Percentiles rank a stretch among this genome's conserved stretches.
phyloP scores from a whole-genome alignment of 108 stramenopile species.

The Mediolabrus comicus region DNA sequence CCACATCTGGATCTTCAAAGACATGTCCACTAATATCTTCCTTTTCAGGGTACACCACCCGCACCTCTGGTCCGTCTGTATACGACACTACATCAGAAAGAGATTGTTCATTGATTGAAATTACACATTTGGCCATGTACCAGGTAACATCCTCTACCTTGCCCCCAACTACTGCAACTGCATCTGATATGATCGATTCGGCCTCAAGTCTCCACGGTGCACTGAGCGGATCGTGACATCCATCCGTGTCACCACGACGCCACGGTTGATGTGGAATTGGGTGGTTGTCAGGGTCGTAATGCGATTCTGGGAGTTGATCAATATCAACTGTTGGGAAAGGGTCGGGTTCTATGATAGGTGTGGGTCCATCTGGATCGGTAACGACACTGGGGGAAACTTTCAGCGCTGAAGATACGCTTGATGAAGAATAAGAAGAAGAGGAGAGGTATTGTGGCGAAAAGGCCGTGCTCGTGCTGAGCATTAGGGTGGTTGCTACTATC shows the following conservation, averaged over 20 bases:
- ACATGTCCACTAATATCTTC: conserved; percentile 47
- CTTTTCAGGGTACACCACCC: conserved; percentile 46
- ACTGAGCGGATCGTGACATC: conserved; percentile 81
- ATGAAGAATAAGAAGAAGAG: background rate
- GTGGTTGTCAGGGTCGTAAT: conserved; percentile 41
- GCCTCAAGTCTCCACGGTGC: conserved; percentile 73
- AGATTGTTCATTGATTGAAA: conserved; percentile 51
- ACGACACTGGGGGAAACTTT: conserved; percentile 14
- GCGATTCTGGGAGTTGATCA: conserved; percentile 42
- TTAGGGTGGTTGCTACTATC: background rate
- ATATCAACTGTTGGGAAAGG: conserved; percentile 32
- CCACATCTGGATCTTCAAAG: conserved; percentile 64
- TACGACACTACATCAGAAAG: conserved; percentile 29
- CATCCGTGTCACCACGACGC: conserved; percentile 75
- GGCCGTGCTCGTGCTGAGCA: background rate
- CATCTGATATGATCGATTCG: conserved; percentile 60
- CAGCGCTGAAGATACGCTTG: background rate
- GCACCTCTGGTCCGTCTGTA: conserved; percentile 54
- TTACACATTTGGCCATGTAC: conserved; percentile 68
- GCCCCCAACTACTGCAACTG: conserved; percentile 54
- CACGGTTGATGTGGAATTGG: conserved; percentile 84
- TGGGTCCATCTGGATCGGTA: conserved; percentile 26
- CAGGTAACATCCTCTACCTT: conserved; percentile 77
- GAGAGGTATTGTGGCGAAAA: background rate
- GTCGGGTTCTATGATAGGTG: conserved; percentile 20